These are phyloP conservation scores for Trichoderma sp. DNA, from an alignment of 2,329 filamentous ascomycete genomes.

Conservation along the genomic window DNA sequence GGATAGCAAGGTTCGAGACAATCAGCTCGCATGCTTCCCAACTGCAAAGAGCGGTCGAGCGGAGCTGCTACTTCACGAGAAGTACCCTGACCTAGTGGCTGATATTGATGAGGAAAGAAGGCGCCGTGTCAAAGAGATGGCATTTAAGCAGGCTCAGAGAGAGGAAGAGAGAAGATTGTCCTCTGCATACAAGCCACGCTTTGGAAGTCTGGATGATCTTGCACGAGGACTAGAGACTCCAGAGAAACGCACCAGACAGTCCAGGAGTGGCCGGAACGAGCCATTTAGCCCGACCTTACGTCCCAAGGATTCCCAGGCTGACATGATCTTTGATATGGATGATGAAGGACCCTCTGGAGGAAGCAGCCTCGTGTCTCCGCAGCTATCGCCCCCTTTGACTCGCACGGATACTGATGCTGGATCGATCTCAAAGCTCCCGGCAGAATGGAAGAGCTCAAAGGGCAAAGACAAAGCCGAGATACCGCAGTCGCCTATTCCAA, in stretches of 20 bases:
- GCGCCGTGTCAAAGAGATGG: conserved; percentile 72
- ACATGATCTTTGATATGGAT: conserved; percentile 94
- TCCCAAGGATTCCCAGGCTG: conserved; percentile 64
- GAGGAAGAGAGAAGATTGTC: conserved; percentile 64
- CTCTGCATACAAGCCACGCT: conserved; percentile 57
- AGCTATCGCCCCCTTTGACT: conserved; percentile 22
- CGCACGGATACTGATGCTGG: conserved; percentile 29
- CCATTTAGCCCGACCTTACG: conserved; percentile 65
- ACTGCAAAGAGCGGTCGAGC: conserved; percentile 73
- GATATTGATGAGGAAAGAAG: conserved; percentile 68
- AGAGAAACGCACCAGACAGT: conserved; percentile 47
- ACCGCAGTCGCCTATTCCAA: conserved; percentile 19
- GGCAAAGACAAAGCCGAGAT: conserved; percentile 26
- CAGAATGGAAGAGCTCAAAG: conserved; percentile 29
- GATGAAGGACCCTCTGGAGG: conserved; percentile 56
- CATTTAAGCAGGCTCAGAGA: conserved; percentile 59
- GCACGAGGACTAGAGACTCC: conserved; percentile 39
- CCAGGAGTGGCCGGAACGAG: conserved; percentile 50
- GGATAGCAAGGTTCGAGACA: conserved; percentile 74
- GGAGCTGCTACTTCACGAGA: conserved; percentile 63
- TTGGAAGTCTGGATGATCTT: conserved; percentile 64
- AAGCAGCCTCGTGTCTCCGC: conserved; percentile 31
- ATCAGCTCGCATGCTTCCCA: conserved; percentile 75
- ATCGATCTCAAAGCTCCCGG: conserved; percentile 31
- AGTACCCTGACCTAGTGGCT: conserved; percentile 59